phyloP scores from a whole-genome alignment of 108 stramenopile genomes.

The Nitzschia sp. region DNA sequence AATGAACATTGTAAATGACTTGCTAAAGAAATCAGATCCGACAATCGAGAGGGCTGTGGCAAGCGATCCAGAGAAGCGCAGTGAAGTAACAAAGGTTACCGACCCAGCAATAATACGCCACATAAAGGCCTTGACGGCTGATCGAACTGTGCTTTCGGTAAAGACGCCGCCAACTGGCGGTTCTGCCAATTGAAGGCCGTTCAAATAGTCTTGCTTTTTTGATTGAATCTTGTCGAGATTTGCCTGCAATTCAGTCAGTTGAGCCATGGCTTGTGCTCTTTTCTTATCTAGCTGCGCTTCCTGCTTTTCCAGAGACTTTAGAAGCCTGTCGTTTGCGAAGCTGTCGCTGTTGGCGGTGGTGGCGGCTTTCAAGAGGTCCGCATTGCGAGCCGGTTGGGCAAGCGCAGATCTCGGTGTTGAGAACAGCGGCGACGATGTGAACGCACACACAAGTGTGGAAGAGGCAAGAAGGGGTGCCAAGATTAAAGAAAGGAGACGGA shows the following conservation, averaged over 20 bases:
- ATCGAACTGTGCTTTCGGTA: conserved; percentile 75
- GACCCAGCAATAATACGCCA: conserved; percentile 89
- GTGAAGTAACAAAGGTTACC: conserved; percentile 79
- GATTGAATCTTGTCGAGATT: conserved; percentile 47
- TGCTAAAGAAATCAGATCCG: conserved; percentile 93
- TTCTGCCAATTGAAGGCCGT: conserved; percentile 37
- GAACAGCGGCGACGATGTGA: not conserved
- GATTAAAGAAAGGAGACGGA: not conserved
- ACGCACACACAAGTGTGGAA: not conserved
- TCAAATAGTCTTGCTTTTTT: conserved; percentile 73
- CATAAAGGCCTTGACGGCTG: conserved; percentile 79
- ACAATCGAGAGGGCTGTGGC: conserved; percentile 88
- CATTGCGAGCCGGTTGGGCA: conserved; percentile 8
- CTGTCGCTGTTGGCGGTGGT: conserved; percentile 32
- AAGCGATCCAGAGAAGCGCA: conserved; percentile 73
- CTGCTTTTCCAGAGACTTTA: conserved; percentile 71
- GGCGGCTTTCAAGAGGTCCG: conserved; percentile 28
- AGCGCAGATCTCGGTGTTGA: not conserved
- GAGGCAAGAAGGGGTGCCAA: not conserved
- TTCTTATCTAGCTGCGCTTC: conserved; percentile 54
- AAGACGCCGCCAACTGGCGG: conserved; percentile 46
- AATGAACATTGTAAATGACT: conserved; percentile 93
- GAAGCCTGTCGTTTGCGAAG: conserved; percentile 30
- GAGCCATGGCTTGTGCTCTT: conserved; percentile 51
- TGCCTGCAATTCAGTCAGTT: conserved; percentile 47